Conservation (phyloP, 257 asterid genomes). For the Solanum pimpinellifolium region DNA sequence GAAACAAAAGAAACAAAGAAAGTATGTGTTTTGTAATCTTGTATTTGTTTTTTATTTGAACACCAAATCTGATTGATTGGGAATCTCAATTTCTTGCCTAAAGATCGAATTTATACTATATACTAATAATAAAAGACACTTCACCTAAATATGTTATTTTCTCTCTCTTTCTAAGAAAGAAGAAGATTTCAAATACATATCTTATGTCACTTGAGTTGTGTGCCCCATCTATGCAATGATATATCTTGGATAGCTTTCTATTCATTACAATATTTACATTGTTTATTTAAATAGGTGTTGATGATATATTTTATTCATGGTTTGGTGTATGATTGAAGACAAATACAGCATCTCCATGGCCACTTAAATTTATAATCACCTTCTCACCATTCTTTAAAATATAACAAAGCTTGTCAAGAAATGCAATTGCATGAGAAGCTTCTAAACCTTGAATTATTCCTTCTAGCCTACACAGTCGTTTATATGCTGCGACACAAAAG, state of each 20-base stretch:
- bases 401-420: constrained; percentile 43
- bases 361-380: constrained; percentile 63
- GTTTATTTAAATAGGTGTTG: background rate
- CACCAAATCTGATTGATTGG: no score
- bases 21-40: no score
- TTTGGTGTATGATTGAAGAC: constrained; percentile 15
- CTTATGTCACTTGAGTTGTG: background rate
- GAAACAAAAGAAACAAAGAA: no score
- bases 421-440: constrained; percentile 64
- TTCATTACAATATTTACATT: no score
- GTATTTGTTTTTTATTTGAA: no score
- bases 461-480: constrained; percentile 40
- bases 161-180: no score
- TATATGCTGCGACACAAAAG: constrained; percentile 27
- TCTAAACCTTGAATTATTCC: constrained; percentile 69
- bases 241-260: background rate
- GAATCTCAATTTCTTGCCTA: no score
- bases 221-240: background rate
- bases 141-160: no score
- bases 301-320: background rate
- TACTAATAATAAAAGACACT: no score
- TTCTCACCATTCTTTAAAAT: constrained; percentile 31
- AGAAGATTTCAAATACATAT: background rate
- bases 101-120: no score
- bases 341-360: constrained; percentile 50